These are phyloP conservation scores for Nannizziopsis barbatae DNA, from an alignment of 2,329 filamentous ascomycete genomes.

Conservation along the genomic window DNA sequence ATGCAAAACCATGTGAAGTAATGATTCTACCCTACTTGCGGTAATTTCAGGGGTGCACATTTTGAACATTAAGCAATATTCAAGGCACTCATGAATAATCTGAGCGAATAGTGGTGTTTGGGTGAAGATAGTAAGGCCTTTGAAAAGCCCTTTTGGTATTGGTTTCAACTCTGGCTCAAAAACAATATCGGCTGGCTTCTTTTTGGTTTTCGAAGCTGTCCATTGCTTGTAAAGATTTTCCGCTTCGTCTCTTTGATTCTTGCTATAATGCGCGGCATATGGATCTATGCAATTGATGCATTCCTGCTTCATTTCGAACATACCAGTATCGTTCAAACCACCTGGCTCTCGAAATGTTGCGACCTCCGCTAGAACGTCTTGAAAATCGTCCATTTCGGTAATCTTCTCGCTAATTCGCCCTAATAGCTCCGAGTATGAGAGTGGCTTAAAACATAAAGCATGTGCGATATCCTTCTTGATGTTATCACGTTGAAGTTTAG, in stretches of 20 bases:
- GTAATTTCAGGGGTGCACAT: conserved; percentile 63
- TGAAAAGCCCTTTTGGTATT: conserved; percentile 67
- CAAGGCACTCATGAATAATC: conserved; percentile 75
- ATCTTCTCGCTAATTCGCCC: conserved; percentile 78
- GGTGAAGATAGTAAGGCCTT: conserved; percentile 66
- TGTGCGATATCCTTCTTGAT: conserved; percentile 87
- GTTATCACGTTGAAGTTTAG: conserved; percentile 50
- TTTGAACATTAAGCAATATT: conserved; percentile 63
- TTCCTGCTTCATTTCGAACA: conserved; percentile 80
- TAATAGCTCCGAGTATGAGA: conserved; percentile 87
- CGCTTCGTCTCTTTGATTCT: conserved; percentile 92
- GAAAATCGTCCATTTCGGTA: conserved; percentile 79
- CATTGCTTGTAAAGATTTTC: conserved; percentile 79
- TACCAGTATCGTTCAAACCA: conserved; percentile 82
- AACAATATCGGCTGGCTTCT: conserved; percentile 69
- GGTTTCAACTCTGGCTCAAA: conserved; percentile 76
- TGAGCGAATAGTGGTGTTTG: conserved; percentile 77
- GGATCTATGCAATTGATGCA: conserved; percentile 84
- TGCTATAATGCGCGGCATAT: conserved; percentile 90
- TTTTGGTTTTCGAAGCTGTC: conserved; percentile 78
- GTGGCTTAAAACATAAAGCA: conserved; percentile 87
- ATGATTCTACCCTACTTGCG: conserved; percentile 74
- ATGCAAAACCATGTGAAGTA: conserved; percentile 83
- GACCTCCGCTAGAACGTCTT: conserved; percentile 73
- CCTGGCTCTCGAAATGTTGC: conserved; percentile 83